Conservation (phyloP, 768 basidiomycete genomes). For the Glaciozyma antarctica region DNA sequence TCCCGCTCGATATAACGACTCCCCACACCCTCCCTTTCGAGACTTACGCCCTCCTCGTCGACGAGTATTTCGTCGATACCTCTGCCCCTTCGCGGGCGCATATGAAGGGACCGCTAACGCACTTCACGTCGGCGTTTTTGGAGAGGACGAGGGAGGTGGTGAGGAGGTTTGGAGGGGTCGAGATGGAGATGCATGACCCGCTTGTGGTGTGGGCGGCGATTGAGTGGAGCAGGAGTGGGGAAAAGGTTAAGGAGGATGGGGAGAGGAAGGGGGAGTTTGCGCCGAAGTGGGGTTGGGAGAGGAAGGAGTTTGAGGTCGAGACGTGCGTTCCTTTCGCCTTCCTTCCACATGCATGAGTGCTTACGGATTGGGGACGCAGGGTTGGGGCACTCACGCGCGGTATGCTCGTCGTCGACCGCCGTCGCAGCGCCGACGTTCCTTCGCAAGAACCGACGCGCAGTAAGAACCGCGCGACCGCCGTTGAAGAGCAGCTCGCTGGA, state of each 20-base stretch:
- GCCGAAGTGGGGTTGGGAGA: constrained; percentile 34
- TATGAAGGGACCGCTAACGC: constrained; percentile 11
- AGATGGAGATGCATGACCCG: constrained; percentile 86
- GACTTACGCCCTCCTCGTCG: constrained; percentile 42
- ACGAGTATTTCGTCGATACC: constrained; percentile 9
- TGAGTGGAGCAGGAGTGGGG: constrained; percentile 33
- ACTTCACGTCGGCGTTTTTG: constrained; percentile 60
- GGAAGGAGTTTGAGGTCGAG: constrained; percentile 27
- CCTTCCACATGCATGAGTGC: rapidly evolving
- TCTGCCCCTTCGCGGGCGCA: not conserved
- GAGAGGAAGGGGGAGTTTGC: constrained; percentile 22
- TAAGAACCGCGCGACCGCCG: no score
- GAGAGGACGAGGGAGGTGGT: constrained; percentile 66
- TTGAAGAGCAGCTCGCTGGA: no score
- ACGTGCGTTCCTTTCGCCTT: constrained; percentile 10
- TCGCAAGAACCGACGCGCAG: no score
- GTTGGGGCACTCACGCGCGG: constrained; percentile 23
- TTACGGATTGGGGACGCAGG: not conserved
- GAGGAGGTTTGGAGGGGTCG: constrained; percentile 60
- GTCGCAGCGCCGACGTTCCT: constrained; percentile 2
- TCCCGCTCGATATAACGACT: constrained; percentile 75
- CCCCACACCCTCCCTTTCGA: constrained; percentile 67
- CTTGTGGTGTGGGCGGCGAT: constrained; percentile 82
- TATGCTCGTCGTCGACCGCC: constrained; percentile 23
- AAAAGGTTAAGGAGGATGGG: constrained; percentile 4